Conservation (phyloP, 345 rosid genomes). For the Populus alba region DNA sequence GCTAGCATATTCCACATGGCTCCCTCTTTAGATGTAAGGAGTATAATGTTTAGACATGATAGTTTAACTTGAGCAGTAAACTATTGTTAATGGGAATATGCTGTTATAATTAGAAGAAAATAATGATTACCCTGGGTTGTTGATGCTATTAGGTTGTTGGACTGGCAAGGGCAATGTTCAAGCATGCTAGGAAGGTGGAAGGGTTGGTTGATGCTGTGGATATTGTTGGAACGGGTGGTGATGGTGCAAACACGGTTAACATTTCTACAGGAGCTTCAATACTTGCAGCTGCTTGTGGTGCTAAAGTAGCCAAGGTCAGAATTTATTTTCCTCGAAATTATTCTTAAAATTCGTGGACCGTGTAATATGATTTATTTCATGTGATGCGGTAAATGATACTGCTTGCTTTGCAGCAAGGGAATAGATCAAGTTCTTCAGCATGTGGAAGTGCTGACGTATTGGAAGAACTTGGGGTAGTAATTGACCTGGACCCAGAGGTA, state of each 20-base stretch:
- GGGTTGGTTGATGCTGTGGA: constrained; percentile 74
- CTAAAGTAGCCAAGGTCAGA: constrained; percentile 87
- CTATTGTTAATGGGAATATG: background rate
- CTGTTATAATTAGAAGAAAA: background rate
- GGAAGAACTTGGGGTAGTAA: constrained; percentile 71
- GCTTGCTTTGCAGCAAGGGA: constrained; percentile 71
- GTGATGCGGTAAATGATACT: background rate
- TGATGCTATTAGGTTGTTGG: constrained; percentile 58
- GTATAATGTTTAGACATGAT: background rate
- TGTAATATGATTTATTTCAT: background rate
- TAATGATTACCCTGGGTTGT: background rate
- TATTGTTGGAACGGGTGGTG: constrained; percentile 94
- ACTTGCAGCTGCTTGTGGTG: constrained; percentile 94
- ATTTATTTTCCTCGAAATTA: background rate
- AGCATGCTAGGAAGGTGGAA: constrained; percentile 70
- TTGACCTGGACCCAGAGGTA: constrained; percentile 82
- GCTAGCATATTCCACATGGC: background rate
- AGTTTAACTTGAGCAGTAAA: background rate
- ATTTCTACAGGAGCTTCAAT: constrained; percentile 93
- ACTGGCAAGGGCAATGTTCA: constrained; percentile 81
- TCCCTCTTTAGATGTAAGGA: background rate
- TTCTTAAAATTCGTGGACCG: background rate
- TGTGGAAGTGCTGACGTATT: constrained; percentile 98
- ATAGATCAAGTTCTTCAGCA: constrained; percentile 92
- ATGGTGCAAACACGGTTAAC: constrained; percentile 93